Percentiles rank a stretch among this genome's conserved stretches.
phyloP scores from a whole-genome alignment of 306 rosid species.

The Fagus crenata region DNA sequence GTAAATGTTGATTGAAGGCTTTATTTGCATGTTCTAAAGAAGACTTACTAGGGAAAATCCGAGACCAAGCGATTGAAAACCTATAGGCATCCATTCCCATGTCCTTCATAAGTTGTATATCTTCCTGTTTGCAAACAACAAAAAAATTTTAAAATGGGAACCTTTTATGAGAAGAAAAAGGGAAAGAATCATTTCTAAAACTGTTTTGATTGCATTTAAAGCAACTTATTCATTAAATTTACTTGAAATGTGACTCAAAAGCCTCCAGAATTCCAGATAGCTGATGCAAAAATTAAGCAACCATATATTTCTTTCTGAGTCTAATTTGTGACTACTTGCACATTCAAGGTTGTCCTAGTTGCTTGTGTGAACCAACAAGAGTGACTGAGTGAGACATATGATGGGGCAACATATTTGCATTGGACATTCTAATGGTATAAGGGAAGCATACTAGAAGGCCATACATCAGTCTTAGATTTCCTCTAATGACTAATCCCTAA shows the following conservation, averaged over 20 bases:
- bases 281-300: neutral
- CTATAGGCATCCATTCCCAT: slow-evolving; percentile 88
- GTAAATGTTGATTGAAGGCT: neutral
- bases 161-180: neutral
- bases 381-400: neutral
- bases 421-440: neutral
- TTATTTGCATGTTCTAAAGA: neutral
- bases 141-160: neutral
- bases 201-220: neutral
- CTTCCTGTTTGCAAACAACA: slow-evolving; percentile 51
- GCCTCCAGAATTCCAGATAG: neutral
- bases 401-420: neutral
- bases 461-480: neutral
- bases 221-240: neutral
- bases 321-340: neutral
- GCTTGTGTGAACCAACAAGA: neutral
- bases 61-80: slow-evolving; percentile 91
- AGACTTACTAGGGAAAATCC: slow-evolving; percentile 77
- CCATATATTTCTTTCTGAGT: neutral
- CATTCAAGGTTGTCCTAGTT: neutral
- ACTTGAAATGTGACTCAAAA: neutral
- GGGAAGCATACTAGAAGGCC: neutral
- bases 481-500: neutral
- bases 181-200: neutral
- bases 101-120: slow-evolving; percentile 80